Percentiles rank a stretch among this genome's conserved stretches.
Evolutionary conservation across 2,329 filamentous ascomycete species (phyloP).

Genomic region (Calonectria hongkongensis): DNA sequence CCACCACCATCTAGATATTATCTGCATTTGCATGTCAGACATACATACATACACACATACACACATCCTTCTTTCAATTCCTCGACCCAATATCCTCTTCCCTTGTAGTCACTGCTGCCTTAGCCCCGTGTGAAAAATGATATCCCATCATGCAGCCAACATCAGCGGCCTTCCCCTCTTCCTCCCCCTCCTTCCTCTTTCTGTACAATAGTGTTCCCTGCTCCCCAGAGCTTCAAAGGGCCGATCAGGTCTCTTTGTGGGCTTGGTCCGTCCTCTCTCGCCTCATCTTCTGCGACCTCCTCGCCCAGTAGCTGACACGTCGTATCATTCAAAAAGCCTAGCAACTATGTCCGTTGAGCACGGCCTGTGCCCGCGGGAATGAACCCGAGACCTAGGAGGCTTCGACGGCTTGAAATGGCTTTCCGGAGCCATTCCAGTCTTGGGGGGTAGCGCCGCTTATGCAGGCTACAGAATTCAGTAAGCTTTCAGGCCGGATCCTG

Average conservation of each 20-base stretch:
- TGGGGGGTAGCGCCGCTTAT: slow-evolving; percentile 55
- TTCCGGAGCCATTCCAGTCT: slow-evolving; percentile 39
- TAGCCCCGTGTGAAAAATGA: slow-evolving; percentile 48
- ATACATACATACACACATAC: background rate
- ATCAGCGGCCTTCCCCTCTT: slow-evolving; percentile 8
- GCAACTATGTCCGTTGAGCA: slow-evolving; percentile 31
- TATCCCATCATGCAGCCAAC: slow-evolving; percentile 47
- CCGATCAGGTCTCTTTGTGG: slow-evolving; percentile 37
- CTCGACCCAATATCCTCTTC: background rate
- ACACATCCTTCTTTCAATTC: background rate
- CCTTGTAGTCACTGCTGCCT: slow-evolving; percentile 29
- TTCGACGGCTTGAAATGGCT: slow-evolving; percentile 36
- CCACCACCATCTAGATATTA: background rate
- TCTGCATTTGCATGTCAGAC: background rate
- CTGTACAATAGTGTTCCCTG: slow-evolving; percentile 12
- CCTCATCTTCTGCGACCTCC: slow-evolving; percentile 44
- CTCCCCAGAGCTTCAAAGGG: slow-evolving; percentile 42
- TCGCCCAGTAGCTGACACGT: slow-evolving; percentile 45
- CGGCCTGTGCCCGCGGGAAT: slow-evolving; percentile 40
- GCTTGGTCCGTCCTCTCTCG: slow-evolving; percentile 41
- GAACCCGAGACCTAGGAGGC: slow-evolving; percentile 41
- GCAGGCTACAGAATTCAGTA: slow-evolving; percentile 54
- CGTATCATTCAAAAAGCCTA: slow-evolving; percentile 41
- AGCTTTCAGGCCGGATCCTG: slow-evolving; percentile 47
- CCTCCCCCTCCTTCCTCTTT: slow-evolving; percentile 17